A percentile compares a stretch with the other conserved stretches of the same genome.
Evolutionary conservation across 129 eudicot species (phyloP).

Genomic region (Gnaphalium uliginosum): DNA sequence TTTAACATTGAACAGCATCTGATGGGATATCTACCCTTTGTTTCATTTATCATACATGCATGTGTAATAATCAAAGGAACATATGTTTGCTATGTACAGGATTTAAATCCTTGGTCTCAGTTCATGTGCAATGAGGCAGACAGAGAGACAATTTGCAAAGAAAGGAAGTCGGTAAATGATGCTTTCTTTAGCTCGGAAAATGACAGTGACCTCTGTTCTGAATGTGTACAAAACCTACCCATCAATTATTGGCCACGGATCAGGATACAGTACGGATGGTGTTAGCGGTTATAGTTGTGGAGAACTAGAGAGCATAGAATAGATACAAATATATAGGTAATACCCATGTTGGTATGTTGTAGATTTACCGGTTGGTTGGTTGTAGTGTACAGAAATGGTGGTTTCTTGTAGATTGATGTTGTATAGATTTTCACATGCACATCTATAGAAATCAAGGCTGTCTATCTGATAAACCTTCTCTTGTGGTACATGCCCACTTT

Average conservation of each 20-base stretch:
- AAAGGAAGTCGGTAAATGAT: background rate
- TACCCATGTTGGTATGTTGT: background rate
- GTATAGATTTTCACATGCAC: slow-evolving; percentile 16
- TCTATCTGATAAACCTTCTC: background rate
- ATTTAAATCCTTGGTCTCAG: background rate
- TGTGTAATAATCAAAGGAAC: background rate
- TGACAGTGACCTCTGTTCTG: background rate
- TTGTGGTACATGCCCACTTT: background rate
- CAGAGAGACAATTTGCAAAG: slow-evolving; percentile 7
- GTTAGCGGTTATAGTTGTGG: background rate
- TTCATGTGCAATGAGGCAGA: slow-evolving; percentile 3
- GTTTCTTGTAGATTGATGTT: slow-evolving; percentile 7
- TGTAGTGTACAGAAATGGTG: slow-evolving; percentile 1
- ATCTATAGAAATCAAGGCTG: background rate
- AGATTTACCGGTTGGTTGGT: background rate
- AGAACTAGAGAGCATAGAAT: background rate
- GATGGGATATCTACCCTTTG: background rate
- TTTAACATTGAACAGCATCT: background rate
- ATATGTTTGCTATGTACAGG: background rate
- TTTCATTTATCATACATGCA: background rate
- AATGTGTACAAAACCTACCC: background rate
- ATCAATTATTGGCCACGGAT: background rate
- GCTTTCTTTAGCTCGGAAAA: slow-evolving; percentile 6
- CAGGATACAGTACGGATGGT: background rate
- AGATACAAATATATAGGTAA: slow-evolving; percentile 20